These are phyloP conservation scores for Crithidia sp. DNA, from an alignment of 208 protist species.

Conservation along the genomic window DNA sequence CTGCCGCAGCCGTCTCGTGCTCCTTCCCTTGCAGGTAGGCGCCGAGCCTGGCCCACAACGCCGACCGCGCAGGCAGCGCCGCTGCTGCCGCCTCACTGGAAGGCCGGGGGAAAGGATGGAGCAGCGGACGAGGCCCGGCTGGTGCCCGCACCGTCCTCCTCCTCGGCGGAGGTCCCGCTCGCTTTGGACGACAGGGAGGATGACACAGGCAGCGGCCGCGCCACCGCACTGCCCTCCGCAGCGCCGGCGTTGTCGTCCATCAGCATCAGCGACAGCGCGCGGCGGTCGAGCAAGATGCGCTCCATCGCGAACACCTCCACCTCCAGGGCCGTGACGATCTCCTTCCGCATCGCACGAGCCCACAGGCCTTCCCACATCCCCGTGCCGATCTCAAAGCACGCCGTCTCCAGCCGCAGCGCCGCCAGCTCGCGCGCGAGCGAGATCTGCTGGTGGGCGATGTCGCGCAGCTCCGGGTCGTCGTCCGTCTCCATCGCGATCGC, in stretches of 20 bases:
- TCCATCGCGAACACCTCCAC: constrained; percentile 75
- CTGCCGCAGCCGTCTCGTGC: background rate
- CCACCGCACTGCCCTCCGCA: background rate
- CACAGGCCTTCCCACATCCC: constrained; percentile 85
- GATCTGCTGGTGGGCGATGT: constrained; percentile 76
- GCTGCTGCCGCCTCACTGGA: background rate
- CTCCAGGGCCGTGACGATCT: constrained; percentile 64
- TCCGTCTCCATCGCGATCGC: constrained; percentile 32
- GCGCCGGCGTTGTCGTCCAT: constrained; percentile 13
- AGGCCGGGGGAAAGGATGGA: too few relatives aligned
- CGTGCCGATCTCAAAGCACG: constrained; percentile 70
- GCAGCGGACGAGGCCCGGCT: too few relatives aligned
- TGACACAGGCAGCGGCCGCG: background rate
- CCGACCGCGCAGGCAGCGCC: background rate
- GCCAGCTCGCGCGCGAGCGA: constrained; percentile 75
- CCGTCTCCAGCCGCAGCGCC: constrained; percentile 70
- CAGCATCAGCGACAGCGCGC: constrained; percentile 46
- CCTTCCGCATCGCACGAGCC: constrained; percentile 80
- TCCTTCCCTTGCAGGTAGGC: constrained; percentile 15
- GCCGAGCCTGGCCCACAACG: constrained; percentile 11
- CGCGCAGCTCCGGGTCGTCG: constrained; percentile 65
- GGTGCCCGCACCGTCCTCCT: too few relatives aligned
- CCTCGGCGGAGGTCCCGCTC: background rate
- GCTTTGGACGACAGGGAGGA: background rate
- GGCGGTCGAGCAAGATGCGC: constrained; percentile 59